A percentile compares a stretch with the other conserved stretches of the same genome.
phyloP scores from a whole-genome alignment of 768 basidiomycete species.

The Hypholoma fasciculare region DNA sequence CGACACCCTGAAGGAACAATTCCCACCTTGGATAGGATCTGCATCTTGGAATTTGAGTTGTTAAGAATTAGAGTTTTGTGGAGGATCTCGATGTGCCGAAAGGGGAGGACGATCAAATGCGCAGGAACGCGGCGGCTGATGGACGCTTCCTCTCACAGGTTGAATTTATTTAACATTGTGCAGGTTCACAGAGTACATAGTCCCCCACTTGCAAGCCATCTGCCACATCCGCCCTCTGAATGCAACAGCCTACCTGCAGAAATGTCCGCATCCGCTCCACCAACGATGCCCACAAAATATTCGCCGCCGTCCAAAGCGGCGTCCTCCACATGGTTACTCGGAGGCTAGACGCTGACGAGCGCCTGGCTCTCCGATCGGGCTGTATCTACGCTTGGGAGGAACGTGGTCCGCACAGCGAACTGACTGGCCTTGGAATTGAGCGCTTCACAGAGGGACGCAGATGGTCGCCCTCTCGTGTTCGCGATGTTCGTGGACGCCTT shows the following conservation, averaged over 20 bases:
- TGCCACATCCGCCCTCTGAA: slow-evolving; percentile 26
- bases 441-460: slow-evolving; percentile 82
- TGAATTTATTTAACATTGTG: slow-evolving; percentile 7
- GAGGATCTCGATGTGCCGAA: slow-evolving; percentile 36
- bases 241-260: slow-evolving; percentile 74
- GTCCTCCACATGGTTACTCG: slow-evolving; percentile 72
- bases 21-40: background rate
- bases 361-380: slow-evolving; percentile 52
- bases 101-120: background rate
- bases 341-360: slow-evolving; percentile 77
- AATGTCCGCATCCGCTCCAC: slow-evolving; percentile 76
- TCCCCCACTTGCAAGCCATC: slow-evolving; percentile 13
- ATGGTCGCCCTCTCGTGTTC: slow-evolving; percentile 83
- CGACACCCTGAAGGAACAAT: background rate
- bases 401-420: slow-evolving; percentile 68
- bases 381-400: slow-evolving; percentile 76
- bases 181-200: slow-evolving; percentile 12
- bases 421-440: slow-evolving; percentile 80
- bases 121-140: background rate
- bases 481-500: slow-evolving; percentile 57
- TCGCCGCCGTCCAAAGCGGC: slow-evolving; percentile 66
- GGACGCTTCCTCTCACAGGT: slow-evolving; percentile 1
- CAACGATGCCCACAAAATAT: slow-evolving; percentile 79
- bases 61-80: slow-evolving; percentile 52
- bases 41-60: slow-evolving; percentile 38